Evolutionary conservation across 169 alveolate species (phyloP).

Genomic region (Ichthyophthirius multifiliis): DNA sequence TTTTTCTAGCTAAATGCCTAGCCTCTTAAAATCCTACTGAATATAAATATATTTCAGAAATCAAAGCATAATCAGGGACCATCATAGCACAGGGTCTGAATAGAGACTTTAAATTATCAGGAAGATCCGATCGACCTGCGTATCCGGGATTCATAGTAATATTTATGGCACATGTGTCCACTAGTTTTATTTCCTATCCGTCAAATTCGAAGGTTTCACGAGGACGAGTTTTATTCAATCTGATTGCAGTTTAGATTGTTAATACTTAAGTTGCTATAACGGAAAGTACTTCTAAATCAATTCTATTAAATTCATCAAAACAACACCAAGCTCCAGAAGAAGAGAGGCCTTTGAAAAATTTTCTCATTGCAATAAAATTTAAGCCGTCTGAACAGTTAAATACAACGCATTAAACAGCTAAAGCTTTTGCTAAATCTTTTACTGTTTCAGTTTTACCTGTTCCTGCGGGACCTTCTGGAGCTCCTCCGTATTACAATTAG

Average conservation of each 20-base stretch:
- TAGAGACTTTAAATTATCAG: slow-evolving; percentile 91
- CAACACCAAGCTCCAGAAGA: slow-evolving; percentile 87
- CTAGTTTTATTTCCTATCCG: slow-evolving; percentile 62
- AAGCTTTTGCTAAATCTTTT: slow-evolving; percentile 83
- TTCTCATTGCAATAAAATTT: slow-evolving; percentile 75
- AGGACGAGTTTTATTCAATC: slow-evolving; percentile 50
- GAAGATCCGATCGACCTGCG: slow-evolving; percentile 90
- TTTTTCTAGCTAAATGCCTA: slow-evolving; percentile 88
- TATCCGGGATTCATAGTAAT: slow-evolving; percentile 94
- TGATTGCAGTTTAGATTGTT: slow-evolving; percentile 73
- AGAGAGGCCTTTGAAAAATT: slow-evolving; percentile 86
- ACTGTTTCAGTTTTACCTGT: slow-evolving; percentile 90
- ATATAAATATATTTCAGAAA: slow-evolving; percentile 92
- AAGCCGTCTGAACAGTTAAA: slow-evolving; percentile 84
- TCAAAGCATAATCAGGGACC: slow-evolving; percentile 94
- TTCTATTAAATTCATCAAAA: slow-evolving; percentile 86
- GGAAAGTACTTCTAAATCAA: slow-evolving; percentile 74
- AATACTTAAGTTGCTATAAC: slow-evolving; percentile 74
- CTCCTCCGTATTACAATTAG: slow-evolving; percentile 69
- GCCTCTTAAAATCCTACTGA: slow-evolving; percentile 93
- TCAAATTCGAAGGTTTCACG: slow-evolving; percentile 66
- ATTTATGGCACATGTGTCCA: slow-evolving; percentile 78
- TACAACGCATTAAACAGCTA: slow-evolving; percentile 83
- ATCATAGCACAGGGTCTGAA: slow-evolving; percentile 96
- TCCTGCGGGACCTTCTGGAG: slow-evolving; percentile 83